Conservation (phyloP, 2,329 filamentous ascomycete genomes). For the Monosporascus ibericus region DNA sequence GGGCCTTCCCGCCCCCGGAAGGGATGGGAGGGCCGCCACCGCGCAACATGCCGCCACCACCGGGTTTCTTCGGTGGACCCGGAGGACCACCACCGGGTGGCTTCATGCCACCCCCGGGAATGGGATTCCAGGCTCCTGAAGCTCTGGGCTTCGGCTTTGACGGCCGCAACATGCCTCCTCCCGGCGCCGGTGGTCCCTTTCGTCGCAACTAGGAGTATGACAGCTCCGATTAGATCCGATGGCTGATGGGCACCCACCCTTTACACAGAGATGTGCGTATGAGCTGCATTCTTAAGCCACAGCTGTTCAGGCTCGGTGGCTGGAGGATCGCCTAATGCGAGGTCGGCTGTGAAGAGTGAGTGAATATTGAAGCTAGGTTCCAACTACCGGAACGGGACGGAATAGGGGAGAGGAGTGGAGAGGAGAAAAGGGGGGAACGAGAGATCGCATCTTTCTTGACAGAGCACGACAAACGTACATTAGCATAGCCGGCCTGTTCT, state of each 20-base stretch:
- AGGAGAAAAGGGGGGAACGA: background rate
- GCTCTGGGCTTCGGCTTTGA: constrained; percentile 48
- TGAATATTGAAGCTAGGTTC: background rate
- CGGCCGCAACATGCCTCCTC: constrained; percentile 48
- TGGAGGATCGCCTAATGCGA: too few relatives aligned
- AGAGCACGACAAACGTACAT: background rate
- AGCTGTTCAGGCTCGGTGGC: too few relatives aligned
- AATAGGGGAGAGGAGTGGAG: background rate
- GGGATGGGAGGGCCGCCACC: constrained; percentile 38
- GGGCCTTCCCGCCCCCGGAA: constrained; percentile 43
- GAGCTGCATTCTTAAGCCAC: too few relatives aligned
- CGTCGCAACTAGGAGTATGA: constrained; percentile 26
- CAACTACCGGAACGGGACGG: background rate
- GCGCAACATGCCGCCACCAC: constrained; percentile 46
- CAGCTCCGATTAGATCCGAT: background rate
- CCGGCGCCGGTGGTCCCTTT: constrained; percentile 32
- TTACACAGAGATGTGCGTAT: background rate
- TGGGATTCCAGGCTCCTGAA: constrained; percentile 52
- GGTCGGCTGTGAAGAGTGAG: background rate
- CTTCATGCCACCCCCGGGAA: constrained; percentile 49
- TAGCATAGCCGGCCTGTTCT: too few relatives aligned
- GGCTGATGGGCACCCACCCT: background rate
- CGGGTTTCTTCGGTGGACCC: constrained; percentile 48
- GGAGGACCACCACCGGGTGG: constrained; percentile 37
- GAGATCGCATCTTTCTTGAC: background rate